Base-by-base conservation (phyloP, 1,139 yeast genomes). In the Taphrina deformans region DNA sequence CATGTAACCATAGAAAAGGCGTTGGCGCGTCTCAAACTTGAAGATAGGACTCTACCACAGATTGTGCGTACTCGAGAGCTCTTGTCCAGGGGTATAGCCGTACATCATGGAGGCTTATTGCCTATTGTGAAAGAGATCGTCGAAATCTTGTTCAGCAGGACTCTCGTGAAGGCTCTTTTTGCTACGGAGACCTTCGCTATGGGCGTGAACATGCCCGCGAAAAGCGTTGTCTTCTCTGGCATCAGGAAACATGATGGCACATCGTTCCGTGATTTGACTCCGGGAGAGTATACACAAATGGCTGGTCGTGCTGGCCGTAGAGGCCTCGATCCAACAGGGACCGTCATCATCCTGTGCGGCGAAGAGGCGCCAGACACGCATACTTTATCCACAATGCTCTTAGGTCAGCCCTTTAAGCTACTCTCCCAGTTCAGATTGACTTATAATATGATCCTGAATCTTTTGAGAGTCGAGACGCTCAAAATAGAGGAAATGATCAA, bases 261-360 rank as follows among this genome's bases (percentile, higher is more conserved):
- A 56, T 83, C 83, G 0, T 86, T 89, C 76, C 83, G 99, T 75
- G 84, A 87, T 72, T 79, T 93, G 68, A 80, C 88, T 10, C 97
- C 99, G 0, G 99, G 99, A 55, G 99, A 93, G 75, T 93, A 92
- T 75, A 95, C 97, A 0, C 99, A 93, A 77, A 93, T 95, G 99
- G 92, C 98, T 0, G 99, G 99, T 63, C 84, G 99, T 77, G 99
- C 99, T 1, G 99, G 99, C 70, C 86, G 99, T 78, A 86, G 99
- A 81, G 99, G 99, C 53, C 79, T 93, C 69, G 99, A 93, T 79
- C 79, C 85, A 31, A 89, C 89, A 0, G 99, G 99, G 72, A 92
- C 97, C 0, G 99, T 95, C n/a, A 91, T 95, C 67, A 85, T 92
- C 27, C 90, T 93, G 96, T 82, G 95, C 1, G 65, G 86, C 71